Base-by-base conservation (phyloP, 768 basidiomycete species). In the Boletus subparvulus region DNA sequence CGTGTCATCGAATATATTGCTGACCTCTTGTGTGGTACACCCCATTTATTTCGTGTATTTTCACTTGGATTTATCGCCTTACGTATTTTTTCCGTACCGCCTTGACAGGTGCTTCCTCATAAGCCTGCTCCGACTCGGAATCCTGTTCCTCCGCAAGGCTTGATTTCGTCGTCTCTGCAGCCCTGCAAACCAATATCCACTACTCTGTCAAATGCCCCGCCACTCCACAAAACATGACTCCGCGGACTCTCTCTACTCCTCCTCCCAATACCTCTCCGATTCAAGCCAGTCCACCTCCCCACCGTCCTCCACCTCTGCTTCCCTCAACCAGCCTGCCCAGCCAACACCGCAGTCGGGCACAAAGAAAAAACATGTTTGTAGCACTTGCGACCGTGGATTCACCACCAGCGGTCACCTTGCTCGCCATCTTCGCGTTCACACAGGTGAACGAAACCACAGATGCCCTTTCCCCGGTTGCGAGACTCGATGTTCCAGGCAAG, bases 401-500 rank as follows among this genome's bases (percentile, higher is more conserved):
- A 92, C 91, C 52, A 95, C 93, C 26, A 88, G 87, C 58, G 94
- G 93, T 17, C 93, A 95, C 70, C 81, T 95, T 19, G 89, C 92
- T 1, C 83, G 93, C 46, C 93, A 95, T 68, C 80, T 88, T n/a
- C 79, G 92, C 53, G 88, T 94, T 13, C 93, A 95, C 74, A 95
- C 93, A 16, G 93, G 93, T 40, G 93, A 94, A 66, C 81, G 91
- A 59, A 94, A 94, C 73, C 91, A 94, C 76, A 90, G 86, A 57
- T 96, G 93, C 67, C 93, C 94, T 35, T 95, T 92, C 75, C 93
- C 94, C n/a, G 93, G 92, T 24, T 96, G 93, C 70, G 90, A 94
- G 64, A 94, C 92, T 2, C 81, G 90, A 17, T 95, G 94, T 62
- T 92, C 90, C 12, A 78, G 93, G 35, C 92, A 94, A 71, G 94